phyloP scores from a whole-genome alignment of 2,329 filamentous ascomycete species.

The Aspergillus sp. region DNA sequence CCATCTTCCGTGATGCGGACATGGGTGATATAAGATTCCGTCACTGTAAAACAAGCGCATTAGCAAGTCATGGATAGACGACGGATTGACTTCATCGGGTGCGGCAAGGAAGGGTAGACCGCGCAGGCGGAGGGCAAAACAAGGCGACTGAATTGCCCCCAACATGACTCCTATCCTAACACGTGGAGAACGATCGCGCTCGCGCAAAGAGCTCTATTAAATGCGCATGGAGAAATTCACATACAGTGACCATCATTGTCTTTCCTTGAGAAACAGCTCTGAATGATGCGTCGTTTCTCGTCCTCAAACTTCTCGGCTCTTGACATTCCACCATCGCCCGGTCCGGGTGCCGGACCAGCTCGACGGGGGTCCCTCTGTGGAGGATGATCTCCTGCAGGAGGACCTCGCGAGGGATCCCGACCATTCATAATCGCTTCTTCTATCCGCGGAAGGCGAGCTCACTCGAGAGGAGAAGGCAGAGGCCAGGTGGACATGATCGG shows the following conservation, averaged over 20 bases:
- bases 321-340: conserved; percentile 33
- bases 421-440: conserved; percentile 34
- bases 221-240: conserved; percentile 35
- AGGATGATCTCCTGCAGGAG: conserved; percentile 26
- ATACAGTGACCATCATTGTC: conserved; percentile 82
- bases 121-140: too few species aligned
- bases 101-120: too few species aligned
- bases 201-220: conserved; percentile 10
- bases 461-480: conserved; percentile 19
- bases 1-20: conserved; percentile 87
- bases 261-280: conserved; percentile 89
- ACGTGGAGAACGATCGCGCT: conserved; percentile 4
- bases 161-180: neutral
- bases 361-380: conserved; percentile 32
- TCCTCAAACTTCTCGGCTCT: conserved; percentile 89
- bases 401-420: conserved; percentile 34
- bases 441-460: conserved; percentile 19
- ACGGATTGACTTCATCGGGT: too few species aligned
- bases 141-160: neutral
- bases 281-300: conserved; percentile 90
- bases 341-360: conserved; percentile 22
- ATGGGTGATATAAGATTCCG: conserved; percentile 97
- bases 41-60: conserved; percentile 49
- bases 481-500: conserved; percentile 34
- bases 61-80: neutral